Evolutionary conservation across 129 eudicot species (phyloP).

Genomic region (Flaveria bidentis): DNA sequence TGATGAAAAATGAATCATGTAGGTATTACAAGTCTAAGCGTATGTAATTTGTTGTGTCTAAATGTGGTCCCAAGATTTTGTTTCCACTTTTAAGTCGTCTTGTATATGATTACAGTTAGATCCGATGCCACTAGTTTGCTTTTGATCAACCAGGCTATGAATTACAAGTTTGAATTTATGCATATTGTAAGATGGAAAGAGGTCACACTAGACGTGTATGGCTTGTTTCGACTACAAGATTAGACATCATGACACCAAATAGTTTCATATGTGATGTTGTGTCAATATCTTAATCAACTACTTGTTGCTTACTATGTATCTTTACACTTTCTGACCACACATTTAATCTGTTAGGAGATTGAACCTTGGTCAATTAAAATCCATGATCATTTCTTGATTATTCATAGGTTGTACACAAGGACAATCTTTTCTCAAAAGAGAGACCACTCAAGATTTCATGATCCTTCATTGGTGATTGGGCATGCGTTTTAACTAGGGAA

Average conservation of each 20-base stretch:
- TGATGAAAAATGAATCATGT: neutral
- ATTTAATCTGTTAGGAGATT: neutral
- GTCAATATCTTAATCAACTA: slow-evolving; percentile 38
- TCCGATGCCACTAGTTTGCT: slow-evolving; percentile 34
- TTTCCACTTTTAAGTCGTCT: slow-evolving; percentile 22
- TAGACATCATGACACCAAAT: slow-evolving; percentile 31
- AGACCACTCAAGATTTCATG: neutral
- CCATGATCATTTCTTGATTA: slow-evolving; percentile 4
- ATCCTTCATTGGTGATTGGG: neutral
- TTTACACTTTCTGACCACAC: slow-evolving; percentile 16
- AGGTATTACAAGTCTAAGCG: neutral
- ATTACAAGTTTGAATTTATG: slow-evolving; percentile 25
- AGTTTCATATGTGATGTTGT: slow-evolving; percentile 29
- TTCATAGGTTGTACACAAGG: neutral
- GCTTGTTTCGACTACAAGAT: slow-evolving; percentile 27
- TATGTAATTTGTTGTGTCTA: neutral
- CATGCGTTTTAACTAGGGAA: neutral
- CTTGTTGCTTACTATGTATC: slow-evolving; percentile 28
- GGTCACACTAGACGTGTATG: slow-evolving; percentile 21
- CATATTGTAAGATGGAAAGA: slow-evolving; percentile 13
- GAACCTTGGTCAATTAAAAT: slow-evolving; percentile 8
- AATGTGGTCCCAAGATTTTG: slow-evolving; percentile 11
- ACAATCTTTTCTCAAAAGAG: neutral
- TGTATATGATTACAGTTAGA: slow-evolving; percentile 18
- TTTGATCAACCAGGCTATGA: slow-evolving; percentile 20